Evolutionary conservation across 306 rosid genomes (phyloP).

Genomic region (Casuarina equisetifolia): DNA sequence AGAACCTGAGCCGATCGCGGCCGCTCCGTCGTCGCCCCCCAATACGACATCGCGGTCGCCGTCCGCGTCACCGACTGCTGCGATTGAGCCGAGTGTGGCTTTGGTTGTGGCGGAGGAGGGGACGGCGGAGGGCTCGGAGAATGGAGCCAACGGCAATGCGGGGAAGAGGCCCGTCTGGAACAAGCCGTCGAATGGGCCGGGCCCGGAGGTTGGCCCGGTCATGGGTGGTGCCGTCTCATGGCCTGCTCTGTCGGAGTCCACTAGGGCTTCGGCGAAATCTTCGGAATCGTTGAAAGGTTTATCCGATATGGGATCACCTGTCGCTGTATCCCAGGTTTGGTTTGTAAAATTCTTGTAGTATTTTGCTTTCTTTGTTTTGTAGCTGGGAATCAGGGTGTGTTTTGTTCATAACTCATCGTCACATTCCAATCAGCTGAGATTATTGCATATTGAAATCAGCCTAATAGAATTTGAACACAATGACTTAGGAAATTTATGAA

Average conservation of each 20-base stretch:
- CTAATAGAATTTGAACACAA: not conserved
- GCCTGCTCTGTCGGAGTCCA: conserved; percentile 68
- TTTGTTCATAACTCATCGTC: not conserved
- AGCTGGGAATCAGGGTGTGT: not conserved
- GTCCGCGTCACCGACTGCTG: conserved; percentile 20
- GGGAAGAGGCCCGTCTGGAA: conserved; percentile 76
- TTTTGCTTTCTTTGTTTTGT: not conserved
- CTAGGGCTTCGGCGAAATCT: conserved; percentile 49
- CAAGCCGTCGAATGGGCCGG: conserved; percentile 57
- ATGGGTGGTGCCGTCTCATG: conserved; percentile 73
- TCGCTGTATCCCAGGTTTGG: conserved; percentile 56
- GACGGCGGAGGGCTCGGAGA: conserved; percentile 41
- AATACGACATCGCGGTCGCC: not conserved
- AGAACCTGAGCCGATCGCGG: conserved; percentile 52
- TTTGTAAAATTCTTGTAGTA: conserved; percentile 13
- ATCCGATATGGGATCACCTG: conserved; percentile 49
- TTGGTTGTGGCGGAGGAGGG: conserved; percentile 34
- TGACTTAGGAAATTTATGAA: no score
- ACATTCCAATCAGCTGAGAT: not conserved
- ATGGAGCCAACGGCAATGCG: conserved; percentile 34
- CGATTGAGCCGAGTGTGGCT: conserved; percentile 31
- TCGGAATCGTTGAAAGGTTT: conserved; percentile 54
- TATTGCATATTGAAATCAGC: not conserved
- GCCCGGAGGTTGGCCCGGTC: conserved; percentile 53
- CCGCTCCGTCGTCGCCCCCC: conserved; percentile 36